Evolutionary conservation across 2,329 filamentous ascomycete genomes (phyloP).

Genomic region (Arthroderma sp.): DNA sequence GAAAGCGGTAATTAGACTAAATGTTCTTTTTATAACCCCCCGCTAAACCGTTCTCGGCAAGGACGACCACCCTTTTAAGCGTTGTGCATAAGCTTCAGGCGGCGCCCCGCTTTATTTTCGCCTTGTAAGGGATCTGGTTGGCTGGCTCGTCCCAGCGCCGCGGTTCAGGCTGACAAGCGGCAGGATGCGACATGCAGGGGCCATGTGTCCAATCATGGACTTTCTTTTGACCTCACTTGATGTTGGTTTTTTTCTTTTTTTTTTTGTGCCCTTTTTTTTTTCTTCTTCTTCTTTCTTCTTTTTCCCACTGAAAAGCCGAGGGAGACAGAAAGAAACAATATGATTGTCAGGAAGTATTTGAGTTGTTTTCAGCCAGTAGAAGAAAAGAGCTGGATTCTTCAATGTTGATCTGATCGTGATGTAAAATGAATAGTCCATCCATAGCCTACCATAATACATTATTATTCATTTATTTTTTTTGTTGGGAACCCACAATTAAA

Average conservation of each 20-base stretch:
- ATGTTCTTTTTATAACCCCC: neutral
- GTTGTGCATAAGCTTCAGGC: neutral
- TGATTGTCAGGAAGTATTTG: no score
- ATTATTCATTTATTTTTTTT: no score
- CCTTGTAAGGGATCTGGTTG: slow-evolving; percentile 1
- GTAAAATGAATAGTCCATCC: no score
- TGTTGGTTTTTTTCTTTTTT: slow-evolving; percentile 7
- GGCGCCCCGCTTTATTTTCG: neutral
- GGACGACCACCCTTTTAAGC: neutral
- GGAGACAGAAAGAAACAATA: no score
- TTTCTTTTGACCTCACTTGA: slow-evolving; percentile 3
- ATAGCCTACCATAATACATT: no score
- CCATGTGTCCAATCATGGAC: slow-evolving; percentile 4
- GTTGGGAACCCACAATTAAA: no score
- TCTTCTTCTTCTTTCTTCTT: neutral
- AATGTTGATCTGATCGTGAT: no score
- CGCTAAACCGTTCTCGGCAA: neutral
- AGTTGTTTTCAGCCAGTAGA: no score
- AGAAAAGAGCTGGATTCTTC: no score
- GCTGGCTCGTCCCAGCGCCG: slow-evolving; percentile 5
- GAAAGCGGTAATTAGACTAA: neutral
- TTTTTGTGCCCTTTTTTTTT: neutral
- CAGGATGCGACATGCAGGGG: slow-evolving; percentile 6
- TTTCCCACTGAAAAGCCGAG: neutral
- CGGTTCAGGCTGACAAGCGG: slow-evolving; percentile 8